Percentiles rank a stretch among this genome's conserved stretches.
phyloP scores from a whole-genome alignment of 2,329 filamentous ascomycete genomes.

The Microdochium paspali region DNA sequence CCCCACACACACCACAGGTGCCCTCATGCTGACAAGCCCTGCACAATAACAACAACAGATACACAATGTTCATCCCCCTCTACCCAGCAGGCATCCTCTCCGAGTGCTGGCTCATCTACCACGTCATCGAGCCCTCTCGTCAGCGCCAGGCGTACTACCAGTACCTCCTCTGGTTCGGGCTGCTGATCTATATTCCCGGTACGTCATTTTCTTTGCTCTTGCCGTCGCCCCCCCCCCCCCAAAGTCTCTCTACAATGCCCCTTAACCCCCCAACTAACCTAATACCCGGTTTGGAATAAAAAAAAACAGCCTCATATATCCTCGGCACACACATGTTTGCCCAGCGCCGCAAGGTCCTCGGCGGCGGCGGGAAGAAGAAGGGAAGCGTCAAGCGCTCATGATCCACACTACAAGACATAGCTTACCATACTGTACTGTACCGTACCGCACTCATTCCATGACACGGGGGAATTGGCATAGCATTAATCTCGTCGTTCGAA shows the following conservation, averaged over 20 bases:
- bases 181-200: conserved; percentile 6
- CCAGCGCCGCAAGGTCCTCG: neutral
- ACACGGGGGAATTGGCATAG: too few species aligned
- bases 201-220: too few species aligned
- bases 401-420: too few species aligned
- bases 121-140: conserved; percentile 2
- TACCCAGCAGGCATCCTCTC: conserved; percentile 58
- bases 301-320: neutral
- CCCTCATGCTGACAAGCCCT: neutral
- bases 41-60: conserved; percentile 11
- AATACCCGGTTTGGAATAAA: neutral
- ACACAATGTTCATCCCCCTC: conserved; percentile 59
- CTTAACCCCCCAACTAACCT: neutral
- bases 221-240: too few species aligned
- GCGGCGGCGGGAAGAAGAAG: neutral
- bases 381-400: neutral
- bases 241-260: too few species aligned
- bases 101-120: conserved; percentile 50
- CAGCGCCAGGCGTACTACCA: conserved; percentile 2
- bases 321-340: neutral
- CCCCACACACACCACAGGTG: too few species aligned
- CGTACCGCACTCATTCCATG: too few species aligned
- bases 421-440: too few species aligned
- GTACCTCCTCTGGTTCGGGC: conserved; percentile 5
- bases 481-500: too few species aligned